Conservation (phyloP, 2,329 filamentous ascomycete genomes). For the Cordyceps javanica region DNA sequence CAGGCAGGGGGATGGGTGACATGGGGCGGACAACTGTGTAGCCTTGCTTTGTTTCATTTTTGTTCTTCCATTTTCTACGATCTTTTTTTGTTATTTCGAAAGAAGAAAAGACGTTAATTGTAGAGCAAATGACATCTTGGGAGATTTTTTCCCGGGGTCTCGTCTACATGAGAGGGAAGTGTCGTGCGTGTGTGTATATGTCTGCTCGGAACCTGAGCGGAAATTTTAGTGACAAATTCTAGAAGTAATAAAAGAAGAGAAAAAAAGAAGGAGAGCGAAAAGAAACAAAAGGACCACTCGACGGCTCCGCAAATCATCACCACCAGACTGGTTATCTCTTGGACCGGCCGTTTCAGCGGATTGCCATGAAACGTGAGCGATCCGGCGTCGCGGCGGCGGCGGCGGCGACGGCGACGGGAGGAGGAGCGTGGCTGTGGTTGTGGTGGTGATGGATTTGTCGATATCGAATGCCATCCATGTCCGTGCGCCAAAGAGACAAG, state of each 20-base stretch:
- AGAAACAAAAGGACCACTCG: neutral
- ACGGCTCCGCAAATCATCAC: neutral
- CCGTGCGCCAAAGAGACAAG: neutral
- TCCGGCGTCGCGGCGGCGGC: neutral
- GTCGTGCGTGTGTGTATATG: neutral
- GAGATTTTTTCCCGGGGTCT: neutral
- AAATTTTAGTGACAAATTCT: neutral
- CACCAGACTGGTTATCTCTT: neutral
- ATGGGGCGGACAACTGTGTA: neutral
- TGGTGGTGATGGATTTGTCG: neutral
- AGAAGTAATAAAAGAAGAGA: neutral
- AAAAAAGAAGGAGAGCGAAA: neutral
- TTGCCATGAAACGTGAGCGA: conserved; percentile 3
- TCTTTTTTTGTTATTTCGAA: neutral
- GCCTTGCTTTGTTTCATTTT: neutral
- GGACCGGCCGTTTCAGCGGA: conserved; percentile 2
- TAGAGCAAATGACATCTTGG: neutral
- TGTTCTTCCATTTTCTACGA: too few species aligned
- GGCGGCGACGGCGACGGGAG: too few species aligned
- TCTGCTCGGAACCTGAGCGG: neutral
- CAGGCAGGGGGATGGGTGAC: neutral
- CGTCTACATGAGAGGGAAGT: too few species aligned
- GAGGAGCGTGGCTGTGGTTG: too few species aligned
- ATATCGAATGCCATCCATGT: neutral
- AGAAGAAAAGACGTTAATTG: neutral